Conservation (phyloP, 2,329 filamentous ascomycete genomes). For the Ophiostoma angusticollis region DNA sequence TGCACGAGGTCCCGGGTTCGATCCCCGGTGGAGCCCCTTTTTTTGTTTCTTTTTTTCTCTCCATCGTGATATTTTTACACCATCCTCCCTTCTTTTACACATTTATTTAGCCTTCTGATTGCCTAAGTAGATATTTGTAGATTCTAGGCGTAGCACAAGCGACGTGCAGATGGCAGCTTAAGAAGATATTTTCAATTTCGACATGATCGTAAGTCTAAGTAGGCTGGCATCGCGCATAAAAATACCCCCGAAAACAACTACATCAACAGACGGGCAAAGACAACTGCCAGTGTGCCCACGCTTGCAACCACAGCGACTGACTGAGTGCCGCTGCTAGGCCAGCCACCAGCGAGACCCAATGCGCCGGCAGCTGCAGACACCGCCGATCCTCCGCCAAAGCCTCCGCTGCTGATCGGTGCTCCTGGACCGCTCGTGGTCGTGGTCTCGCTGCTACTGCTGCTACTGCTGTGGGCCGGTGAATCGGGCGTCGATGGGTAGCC, state of each 20-base stretch:
- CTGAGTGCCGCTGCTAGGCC: neutral
- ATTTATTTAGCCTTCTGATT: neutral
- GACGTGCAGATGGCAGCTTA: too few species aligned
- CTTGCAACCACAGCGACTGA: neutral
- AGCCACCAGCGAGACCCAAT: too few species aligned
- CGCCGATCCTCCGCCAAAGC: neutral
- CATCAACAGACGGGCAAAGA: constrained; percentile 9
- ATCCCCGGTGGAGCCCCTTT: constrained; percentile 14
- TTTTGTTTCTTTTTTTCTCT: neutral
- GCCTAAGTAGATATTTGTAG: neutral
- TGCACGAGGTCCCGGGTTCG: constrained; percentile 16
- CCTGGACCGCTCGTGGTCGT: neutral
- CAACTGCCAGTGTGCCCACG: constrained; percentile 6
- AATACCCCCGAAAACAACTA: too few species aligned
- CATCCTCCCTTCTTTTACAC: neutral
- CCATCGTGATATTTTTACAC: neutral
- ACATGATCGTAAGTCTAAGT: neutral
- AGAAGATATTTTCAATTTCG: neutral
- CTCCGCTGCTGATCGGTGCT: too few species aligned
- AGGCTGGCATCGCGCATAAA: neutral
- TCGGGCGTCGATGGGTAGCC: too few species aligned
- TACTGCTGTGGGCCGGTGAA: neutral
- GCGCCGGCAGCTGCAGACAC: neutral
- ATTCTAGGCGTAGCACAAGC: too few species aligned
- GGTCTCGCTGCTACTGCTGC: neutral